Conservation (phyloP, 441 rosid genomes). For the Brassica balearica region DNA sequence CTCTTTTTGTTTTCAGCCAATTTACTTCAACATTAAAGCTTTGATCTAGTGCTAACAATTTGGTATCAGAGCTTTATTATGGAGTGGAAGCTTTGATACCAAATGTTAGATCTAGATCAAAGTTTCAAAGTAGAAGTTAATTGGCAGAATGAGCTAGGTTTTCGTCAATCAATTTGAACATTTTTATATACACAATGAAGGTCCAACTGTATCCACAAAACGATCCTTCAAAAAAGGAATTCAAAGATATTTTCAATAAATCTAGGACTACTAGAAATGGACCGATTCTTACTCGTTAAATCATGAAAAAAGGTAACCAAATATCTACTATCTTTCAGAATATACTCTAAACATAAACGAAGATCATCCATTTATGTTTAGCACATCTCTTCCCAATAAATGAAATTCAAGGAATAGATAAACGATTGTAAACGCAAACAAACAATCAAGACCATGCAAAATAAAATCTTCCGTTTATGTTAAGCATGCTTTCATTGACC, state of each 20-base stretch:
- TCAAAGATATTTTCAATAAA: background rate
- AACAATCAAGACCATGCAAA: background rate
- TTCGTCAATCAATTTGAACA: background rate
- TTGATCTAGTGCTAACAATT: background rate
- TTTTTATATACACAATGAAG: constrained; percentile 7
- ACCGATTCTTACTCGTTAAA: constrained; percentile 10
- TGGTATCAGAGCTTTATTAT: constrained; percentile 16
- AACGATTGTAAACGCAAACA: background rate
- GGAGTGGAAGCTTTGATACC: constrained; percentile 9
- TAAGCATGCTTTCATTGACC: background rate
- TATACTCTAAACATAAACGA: background rate
- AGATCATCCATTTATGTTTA: too few relatives aligned
- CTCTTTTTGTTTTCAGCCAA: background rate
- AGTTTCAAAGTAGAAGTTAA: background rate
- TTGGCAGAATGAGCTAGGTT: background rate
- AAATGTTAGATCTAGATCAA: background rate
- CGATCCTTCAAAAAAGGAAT: background rate
- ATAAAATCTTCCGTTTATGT: background rate
- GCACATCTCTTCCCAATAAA: too few relatives aligned
- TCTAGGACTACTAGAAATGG: background rate
- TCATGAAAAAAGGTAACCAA: background rate
- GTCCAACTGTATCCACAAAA: background rate
- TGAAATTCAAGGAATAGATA: background rate
- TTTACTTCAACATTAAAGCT: background rate
- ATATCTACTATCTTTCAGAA: background rate